Evolutionary conservation across 176 grass and related monocot species (phyloP).

Genomic region (Canna indica): DNA sequence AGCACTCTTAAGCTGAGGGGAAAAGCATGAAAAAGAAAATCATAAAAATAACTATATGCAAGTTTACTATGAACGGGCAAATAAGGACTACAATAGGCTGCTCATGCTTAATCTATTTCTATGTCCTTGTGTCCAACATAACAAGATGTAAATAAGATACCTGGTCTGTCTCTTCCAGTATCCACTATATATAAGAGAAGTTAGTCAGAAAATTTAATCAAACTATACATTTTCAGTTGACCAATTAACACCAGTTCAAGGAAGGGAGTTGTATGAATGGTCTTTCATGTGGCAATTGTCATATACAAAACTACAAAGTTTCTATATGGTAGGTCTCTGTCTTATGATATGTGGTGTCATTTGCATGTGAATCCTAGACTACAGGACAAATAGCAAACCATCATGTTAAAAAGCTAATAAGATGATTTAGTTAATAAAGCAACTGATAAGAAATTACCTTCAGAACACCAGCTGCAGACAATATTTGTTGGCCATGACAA

Average conservation of each 20-base stretch:
- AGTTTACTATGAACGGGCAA: no score
- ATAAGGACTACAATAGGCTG: no score
- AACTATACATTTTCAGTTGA: no score
- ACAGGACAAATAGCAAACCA: not conserved
- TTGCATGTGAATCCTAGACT: not conserved
- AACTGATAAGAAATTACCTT: slow-evolving; percentile 30
- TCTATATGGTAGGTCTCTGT: not conserved
- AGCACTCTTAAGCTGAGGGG: not conserved
- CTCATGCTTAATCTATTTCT: no score
- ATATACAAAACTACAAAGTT: not conserved
- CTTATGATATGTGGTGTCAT: not conserved
- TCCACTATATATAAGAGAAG: no score
- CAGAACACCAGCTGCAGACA: slow-evolving; percentile 81
- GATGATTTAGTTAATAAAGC: not conserved
- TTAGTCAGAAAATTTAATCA: no score
- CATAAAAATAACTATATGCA: no score
- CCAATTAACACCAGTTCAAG: no score
- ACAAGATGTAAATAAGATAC: no score
- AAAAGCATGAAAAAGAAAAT: not conserved
- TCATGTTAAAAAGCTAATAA: not conserved
- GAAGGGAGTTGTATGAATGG: not conserved
- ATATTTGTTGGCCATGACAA: slow-evolving; percentile 85
- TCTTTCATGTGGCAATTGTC: not conserved
- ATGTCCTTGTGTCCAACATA: no score
- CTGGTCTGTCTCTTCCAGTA: no score